Base-by-base conservation (phyloP, 257 asterid species). In the Rhazya stricta region DNA sequence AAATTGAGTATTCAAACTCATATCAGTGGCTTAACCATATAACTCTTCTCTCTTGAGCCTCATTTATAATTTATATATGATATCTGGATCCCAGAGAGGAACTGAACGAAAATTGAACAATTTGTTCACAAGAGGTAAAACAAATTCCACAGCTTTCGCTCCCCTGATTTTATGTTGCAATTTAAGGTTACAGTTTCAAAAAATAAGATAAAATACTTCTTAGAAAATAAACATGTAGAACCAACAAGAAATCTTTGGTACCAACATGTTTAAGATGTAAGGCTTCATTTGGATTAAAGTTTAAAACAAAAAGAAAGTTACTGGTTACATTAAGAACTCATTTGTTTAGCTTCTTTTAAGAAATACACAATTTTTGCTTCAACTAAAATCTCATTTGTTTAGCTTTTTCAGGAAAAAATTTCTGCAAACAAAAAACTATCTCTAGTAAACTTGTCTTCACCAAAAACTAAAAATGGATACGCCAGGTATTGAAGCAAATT, bases 251-350 rank as follows among this genome's bases (percentile, higher is more conserved):
- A 65, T 36, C 29, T 19, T 65, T 65, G 15, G 34, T 6, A 27
- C 18, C 57, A 29, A 77, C 75, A 65, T 72, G 72, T 65, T 71
- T 30, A 79, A 48, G 46, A 30, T 34, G 65, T 50, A 62, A n/a
- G n/a, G n/a, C n/a, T n/a, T n/a, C n/a, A n/a, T n/a, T n/a, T n/a
- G n/a, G n/a, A n/a, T n/a, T n/a, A n/a, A n/a, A n/a, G n/a, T n/a
- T n/a, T n/a, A n/a, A n/a, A n/a, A n/a, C n/a, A n/a, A n/a, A n/a
- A n/a, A n/a, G n/a, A n/a, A n/a, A n/a, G n/a, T n/a, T n/a, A n/a
- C n/a, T n/a, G n/a, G n/a, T n/a, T n/a, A n/a, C n/a, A n/a, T n/a
- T n/a, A n/a, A n/a, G n/a, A n/a, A n/a, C n/a, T n/a, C n/a, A n/a
- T n/a, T n/a, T n/a, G n/a, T n/a, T n/a, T n/a, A n/a, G n/a, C n/a